Evolutionary conservation across 306 rosid genomes (phyloP).

Genomic region (Biancaea sappan): DNA sequence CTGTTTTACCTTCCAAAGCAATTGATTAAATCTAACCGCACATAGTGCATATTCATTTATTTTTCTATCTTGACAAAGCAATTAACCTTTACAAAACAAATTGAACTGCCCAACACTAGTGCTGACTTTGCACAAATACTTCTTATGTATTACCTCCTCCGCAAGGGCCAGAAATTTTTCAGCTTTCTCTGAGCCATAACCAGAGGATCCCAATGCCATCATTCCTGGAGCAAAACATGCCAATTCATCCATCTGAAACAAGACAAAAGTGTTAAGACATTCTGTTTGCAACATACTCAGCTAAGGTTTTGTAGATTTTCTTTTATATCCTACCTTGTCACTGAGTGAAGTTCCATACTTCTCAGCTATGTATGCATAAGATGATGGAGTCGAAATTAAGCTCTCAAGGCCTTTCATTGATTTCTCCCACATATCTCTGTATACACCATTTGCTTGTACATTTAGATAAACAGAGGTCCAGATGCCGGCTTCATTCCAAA

Average conservation of each 20-base stretch:
- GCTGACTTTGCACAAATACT: conserved; percentile 21
- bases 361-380: conserved; percentile 57
- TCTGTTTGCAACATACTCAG: conserved; percentile 18
- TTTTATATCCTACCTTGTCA: conserved; percentile 52
- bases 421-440: conserved; percentile 75
- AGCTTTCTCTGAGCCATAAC: conserved; percentile 51
- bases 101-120: conserved; percentile 3
- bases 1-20: conserved; percentile 4
- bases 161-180: conserved; percentile 51
- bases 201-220: conserved; percentile 63
- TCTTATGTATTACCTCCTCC: conserved; percentile 55
- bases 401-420: conserved; percentile 65
- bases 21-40: conserved; percentile 1
- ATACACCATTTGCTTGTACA: conserved; percentile 31
- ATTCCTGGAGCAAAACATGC: conserved; percentile 84
- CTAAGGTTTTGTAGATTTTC: conserved; percentile 9
- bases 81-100: neutral
- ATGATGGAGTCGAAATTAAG: conserved; percentile 61
- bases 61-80: neutral
- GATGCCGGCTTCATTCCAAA: conserved; percentile 19
- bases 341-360: conserved; percentile 45
- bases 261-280: conserved; percentile 19
- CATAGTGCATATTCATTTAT: neutral
- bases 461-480: conserved; percentile 26
- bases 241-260: conserved; percentile 71